Evolutionary conservation across 805 yeast species (phyloP), one percentile per base, ranked within the genome.

Genomic region (Ogataea chonburiensis): DNA sequence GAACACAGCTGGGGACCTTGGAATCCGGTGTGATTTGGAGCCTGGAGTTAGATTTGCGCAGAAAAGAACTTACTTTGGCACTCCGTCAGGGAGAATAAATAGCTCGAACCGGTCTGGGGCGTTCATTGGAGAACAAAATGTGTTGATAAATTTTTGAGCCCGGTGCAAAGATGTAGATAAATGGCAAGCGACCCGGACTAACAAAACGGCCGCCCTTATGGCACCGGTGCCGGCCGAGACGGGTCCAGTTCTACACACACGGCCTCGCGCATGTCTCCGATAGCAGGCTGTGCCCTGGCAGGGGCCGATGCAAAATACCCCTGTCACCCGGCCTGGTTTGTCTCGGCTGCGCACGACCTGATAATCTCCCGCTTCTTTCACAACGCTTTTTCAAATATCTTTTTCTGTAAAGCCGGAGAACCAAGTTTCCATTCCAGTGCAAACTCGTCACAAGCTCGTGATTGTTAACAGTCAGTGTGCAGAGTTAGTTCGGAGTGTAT

Each of bases 31-130:
- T 83, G 37, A 93, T 79, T 44, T 81, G 80, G 43, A 93, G 73
- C 61, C 86, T 81, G 25, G 17, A 23, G 36, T 33, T 34, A 34
- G 38, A 23, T 13, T 8, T 28, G 10, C 13, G n/a, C 21, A 5
- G n/a, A 17, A 3, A 21, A 12, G 6, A 17, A 16, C 86, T 21
- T 70, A 81, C 86, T 93, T 93, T 34, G 91, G 84, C 36, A 86
- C 94, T 36, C 98, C 98, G 62, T 93, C 99, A n/a, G 97, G 98
- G 52, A 93, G 73, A 52, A 93, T 77, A 60, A 93, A 93, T 25
- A 93, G 77, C 71, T 93, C 99, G 61, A 91, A 93, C 73, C 98
- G 82, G 68, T 93, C 98, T 64, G 99, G 99, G 56, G 98, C 98
- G 68, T 93, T 93, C 98, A 93, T 91, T 39, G 29, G 54, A 24